These are phyloP conservation scores for Eremomyces bilateralis DNA, from an alignment of 495 filamentous ascomycete genomes.

Conservation along the genomic window DNA sequence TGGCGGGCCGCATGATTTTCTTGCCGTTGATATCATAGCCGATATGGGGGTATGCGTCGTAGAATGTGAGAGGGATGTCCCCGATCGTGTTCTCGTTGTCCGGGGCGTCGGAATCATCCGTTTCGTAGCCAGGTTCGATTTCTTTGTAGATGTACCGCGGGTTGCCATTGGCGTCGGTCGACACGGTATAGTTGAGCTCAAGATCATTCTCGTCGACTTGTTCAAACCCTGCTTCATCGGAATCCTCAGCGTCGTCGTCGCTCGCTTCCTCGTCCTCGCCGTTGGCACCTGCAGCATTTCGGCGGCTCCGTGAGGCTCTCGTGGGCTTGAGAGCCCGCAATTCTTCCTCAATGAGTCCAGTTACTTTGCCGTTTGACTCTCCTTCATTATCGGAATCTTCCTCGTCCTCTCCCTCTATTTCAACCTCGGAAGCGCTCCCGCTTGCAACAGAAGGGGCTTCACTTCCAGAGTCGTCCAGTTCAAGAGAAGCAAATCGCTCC, in stretches of 20 bases:
- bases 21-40: constrained; percentile 98
- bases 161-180: constrained; percentile 51
- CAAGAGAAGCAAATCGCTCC: too few species aligned
- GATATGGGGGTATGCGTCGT: constrained; percentile 94
- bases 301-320: too few species aligned
- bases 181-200: constrained; percentile 34
- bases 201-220: constrained; percentile 1
- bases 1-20: constrained; percentile 87
- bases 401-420: too few species aligned
- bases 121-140: constrained; percentile 89
- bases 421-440: too few species aligned
- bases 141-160: constrained; percentile 61
- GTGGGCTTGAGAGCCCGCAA: too few species aligned
- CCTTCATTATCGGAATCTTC: too few species aligned
- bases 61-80: constrained; percentile 81
- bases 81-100: constrained; percentile 77
- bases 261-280: constrained; percentile 15
- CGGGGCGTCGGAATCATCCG: constrained; percentile 72
- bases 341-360: too few species aligned
- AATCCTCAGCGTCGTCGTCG: constrained; percentile 14
- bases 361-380: too few species aligned
- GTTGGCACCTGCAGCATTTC: too few species aligned
- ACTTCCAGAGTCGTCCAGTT: too few species aligned
- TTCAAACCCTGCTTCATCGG: constrained; percentile 12
- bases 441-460: too few species aligned